A percentile compares a stretch with the other conserved stretches of the same genome.
phyloP scores from a whole-genome alignment of 2,329 filamentous ascomycete genomes.

The Dendryphion nanum region DNA sequence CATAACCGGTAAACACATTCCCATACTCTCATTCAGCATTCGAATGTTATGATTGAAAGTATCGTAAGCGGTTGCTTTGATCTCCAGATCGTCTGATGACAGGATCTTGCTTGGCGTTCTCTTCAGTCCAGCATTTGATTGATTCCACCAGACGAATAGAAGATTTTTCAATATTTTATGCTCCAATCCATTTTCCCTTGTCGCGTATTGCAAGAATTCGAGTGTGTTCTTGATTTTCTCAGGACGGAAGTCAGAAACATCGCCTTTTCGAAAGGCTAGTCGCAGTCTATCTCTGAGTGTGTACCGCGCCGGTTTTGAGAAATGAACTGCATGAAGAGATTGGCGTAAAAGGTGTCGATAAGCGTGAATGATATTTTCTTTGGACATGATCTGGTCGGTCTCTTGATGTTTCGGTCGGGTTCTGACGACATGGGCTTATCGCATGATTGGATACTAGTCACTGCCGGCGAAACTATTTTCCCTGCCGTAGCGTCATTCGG shows the following conservation, averaged over 20 bases:
- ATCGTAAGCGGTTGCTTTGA: slow-evolving; percentile 46
- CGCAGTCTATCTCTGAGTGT: slow-evolving; percentile 54
- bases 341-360: slow-evolving; percentile 70
- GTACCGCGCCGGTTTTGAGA: slow-evolving; percentile 66
- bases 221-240: slow-evolving; percentile 62
- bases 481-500: too few species aligned
- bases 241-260: slow-evolving; percentile 30
- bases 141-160: slow-evolving; percentile 49
- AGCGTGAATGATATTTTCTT: slow-evolving; percentile 56
- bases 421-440: too few species aligned
- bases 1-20: slow-evolving; percentile 52
- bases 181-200: slow-evolving; percentile 64
- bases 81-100: slow-evolving; percentile 23
- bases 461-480: too few species aligned
- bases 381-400: slow-evolving; percentile 28
- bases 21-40: slow-evolving; percentile 74
- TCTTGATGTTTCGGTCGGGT: too few species aligned
- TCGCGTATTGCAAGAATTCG: slow-evolving; percentile 68
- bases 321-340: slow-evolving; percentile 68
- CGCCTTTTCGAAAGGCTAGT: slow-evolving; percentile 38
- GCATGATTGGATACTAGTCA: too few species aligned
- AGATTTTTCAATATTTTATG: slow-evolving; percentile 71
- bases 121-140: slow-evolving; percentile 30
- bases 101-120: slow-evolving; percentile 24
- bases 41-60: slow-evolving; percentile 68